Percentiles rank a stretch among this genome's conserved stretches.
phyloP scores from a whole-genome alignment of 2,329 filamentous ascomycete genomes.

The Ophidiomyces ophidiicola region DNA sequence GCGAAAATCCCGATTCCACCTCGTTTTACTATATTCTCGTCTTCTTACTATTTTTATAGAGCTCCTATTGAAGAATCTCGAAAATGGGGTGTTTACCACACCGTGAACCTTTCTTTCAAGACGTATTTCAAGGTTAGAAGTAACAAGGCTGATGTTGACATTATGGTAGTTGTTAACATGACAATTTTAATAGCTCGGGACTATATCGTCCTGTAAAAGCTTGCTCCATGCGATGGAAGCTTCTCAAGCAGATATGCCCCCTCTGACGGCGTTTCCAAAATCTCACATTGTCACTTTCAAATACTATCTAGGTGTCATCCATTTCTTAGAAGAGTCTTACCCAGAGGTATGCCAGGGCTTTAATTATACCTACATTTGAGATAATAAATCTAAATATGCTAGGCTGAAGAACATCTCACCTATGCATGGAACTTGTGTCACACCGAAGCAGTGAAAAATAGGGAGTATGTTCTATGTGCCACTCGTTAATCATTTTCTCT shows the following conservation, averaged over 20 bases:
- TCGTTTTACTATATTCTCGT: neutral
- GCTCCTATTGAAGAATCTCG: slow-evolving; percentile 75
- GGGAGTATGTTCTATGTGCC: slow-evolving; percentile 50
- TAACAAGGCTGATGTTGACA: slow-evolving; percentile 5
- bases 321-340: slow-evolving; percentile 91
- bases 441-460: slow-evolving; percentile 57
- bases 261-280: slow-evolving; percentile 66
- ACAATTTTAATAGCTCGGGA: slow-evolving; percentile 78
- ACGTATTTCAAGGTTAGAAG: slow-evolving; percentile 70
- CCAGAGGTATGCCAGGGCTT: slow-evolving; percentile 45
- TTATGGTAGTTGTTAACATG: slow-evolving; percentile 26
- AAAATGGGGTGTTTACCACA: slow-evolving; percentile 96
- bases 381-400: neutral
- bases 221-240: slow-evolving; percentile 74
- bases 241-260: slow-evolving; percentile 66
- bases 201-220: slow-evolving; percentile 46
- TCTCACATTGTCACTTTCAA: slow-evolving; percentile 91
- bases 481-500: slow-evolving; percentile 14
- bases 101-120: slow-evolving; percentile 91
- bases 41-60: slow-evolving; percentile 35
- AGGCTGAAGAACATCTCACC: slow-evolving; percentile 70
- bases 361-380: neutral
- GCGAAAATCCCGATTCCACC: slow-evolving; percentile 18
- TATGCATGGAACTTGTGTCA: slow-evolving; percentile 76
- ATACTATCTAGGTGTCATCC: slow-evolving; percentile 89